phyloP scores from a whole-genome alignment of 208 protist genomes.

The Crithidia acanthocephali region DNA sequence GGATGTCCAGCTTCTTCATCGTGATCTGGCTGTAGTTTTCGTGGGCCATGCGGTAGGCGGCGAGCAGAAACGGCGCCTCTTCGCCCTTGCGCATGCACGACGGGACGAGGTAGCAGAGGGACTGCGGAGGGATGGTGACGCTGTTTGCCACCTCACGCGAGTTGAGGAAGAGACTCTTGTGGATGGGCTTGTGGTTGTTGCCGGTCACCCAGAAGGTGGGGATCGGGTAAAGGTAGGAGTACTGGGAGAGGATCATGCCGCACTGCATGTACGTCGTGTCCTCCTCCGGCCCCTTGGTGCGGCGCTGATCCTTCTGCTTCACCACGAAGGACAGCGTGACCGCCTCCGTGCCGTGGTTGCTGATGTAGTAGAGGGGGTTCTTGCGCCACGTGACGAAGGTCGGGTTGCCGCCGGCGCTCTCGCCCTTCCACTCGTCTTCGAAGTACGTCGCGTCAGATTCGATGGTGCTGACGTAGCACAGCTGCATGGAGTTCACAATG shows the following conservation, averaged over 20 bases:
- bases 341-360: slow-evolving; percentile 55
- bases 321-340: slow-evolving; percentile 55
- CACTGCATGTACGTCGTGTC: slow-evolving; percentile 65
- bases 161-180: slow-evolving; percentile 83
- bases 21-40: slow-evolving; percentile 53
- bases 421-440: slow-evolving; percentile 61
- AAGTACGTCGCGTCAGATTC: slow-evolving; percentile 54
- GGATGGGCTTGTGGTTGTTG: slow-evolving; percentile 76
- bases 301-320: slow-evolving; percentile 77
- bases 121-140: slow-evolving; percentile 61
- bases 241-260: slow-evolving; percentile 66
- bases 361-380: slow-evolving; percentile 80
- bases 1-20: slow-evolving; percentile 49
- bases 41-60: slow-evolving; percentile 44
- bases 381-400: slow-evolving; percentile 73
- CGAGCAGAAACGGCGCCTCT: slow-evolving; percentile 55
- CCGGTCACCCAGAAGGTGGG: slow-evolving; percentile 74
- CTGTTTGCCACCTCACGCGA: slow-evolving; percentile 71
- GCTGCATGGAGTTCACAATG: slow-evolving; percentile 64
- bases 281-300: slow-evolving; percentile 42
- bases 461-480: slow-evolving; percentile 59
- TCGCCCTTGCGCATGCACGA: slow-evolving; percentile 63
- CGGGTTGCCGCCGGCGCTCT: slow-evolving; percentile 70
- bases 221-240: slow-evolving; percentile 37
- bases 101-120: slow-evolving; percentile 75